Conservation (phyloP, 2,329 filamentous ascomycete genomes). For the Monosporascus sp. region DNA sequence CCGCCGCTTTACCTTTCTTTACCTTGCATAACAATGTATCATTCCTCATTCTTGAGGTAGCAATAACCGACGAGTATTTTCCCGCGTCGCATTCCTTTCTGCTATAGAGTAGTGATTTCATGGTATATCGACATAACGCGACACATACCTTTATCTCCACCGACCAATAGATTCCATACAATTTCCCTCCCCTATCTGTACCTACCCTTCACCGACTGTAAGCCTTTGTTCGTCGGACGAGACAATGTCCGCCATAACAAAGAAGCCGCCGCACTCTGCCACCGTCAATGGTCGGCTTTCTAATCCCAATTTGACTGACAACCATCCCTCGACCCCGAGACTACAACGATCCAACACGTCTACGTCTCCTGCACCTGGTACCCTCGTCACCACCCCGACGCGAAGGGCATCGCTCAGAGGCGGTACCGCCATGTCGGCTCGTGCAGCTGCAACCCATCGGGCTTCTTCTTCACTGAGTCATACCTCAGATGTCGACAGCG, state of each 20-base stretch:
- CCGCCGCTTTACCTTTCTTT: too few species aligned
- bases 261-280: background rate
- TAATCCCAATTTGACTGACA: background rate
- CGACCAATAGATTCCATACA: too few species aligned
- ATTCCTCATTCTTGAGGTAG: too few species aligned
- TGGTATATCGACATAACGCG: too few species aligned
- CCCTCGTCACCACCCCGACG: constrained; percentile 33
- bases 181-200: too few species aligned
- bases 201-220: too few species aligned
- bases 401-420: constrained; percentile 62
- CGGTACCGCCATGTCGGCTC: constrained; percentile 65
- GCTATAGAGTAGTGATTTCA: too few species aligned
- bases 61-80: too few species aligned
- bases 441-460: constrained; percentile 62
- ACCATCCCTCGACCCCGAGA: background rate
- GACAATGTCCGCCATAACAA: background rate
- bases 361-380: constrained; percentile 34
- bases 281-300: background rate
- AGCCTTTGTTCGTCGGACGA: background rate
- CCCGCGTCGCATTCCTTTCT: too few species aligned
- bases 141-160: too few species aligned
- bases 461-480: constrained; percentile 42
- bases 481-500: constrained; percentile 54
- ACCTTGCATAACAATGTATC: too few species aligned
- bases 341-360: constrained; percentile 23